Base-by-base conservation (phyloP, 73 alveolate species). In the Paramecium bursaria region DNA sequence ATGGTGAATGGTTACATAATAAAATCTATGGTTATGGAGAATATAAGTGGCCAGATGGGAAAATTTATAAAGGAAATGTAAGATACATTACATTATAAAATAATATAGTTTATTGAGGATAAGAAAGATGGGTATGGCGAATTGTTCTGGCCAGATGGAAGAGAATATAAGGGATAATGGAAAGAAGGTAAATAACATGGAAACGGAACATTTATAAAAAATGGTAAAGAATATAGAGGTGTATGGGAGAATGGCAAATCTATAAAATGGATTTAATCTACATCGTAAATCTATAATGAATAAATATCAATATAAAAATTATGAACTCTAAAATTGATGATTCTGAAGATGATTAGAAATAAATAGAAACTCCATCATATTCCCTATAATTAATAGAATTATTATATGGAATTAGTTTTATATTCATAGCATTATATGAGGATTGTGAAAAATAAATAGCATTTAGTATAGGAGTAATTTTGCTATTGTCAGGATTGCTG, bases 1-100 rank as follows among this genome's bases (percentile, higher is more conserved):
- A 73, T 73, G 96, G 96, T 17, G 92, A 82, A 74, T 86, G 91
- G 85, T 47, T 47, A 52, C 46, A 46, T 76, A 86, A 86, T 76
- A 42, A 86, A 77, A 86, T 77, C 87, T 73, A 86, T 73, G 91
- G 91, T 3, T 25, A 85, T 19, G 91, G 91, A 15, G 44, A 15
- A 42, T 74, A 46, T 46, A 11, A 15, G 19, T 74, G 86, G 73
- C 60, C 74, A 11, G 86, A 74, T 29, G 86, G 86, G 11, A 74
- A 49, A 27, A 31, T 21, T 4, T 75, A 75, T 50, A 49, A 14
- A 17, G 86, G 86, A 47, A 49, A 57, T 57, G 76, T 57, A 57
- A n/a, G n/a, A n/a, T n/a, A 25, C 15, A n/a, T 21, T 1, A 27
- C 14, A 7, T 57, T 3, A 26, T 3, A n/a, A 57, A 1, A 9